phyloP scores from a whole-genome alignment of 1,284 basidiomycete species.

The Rhodotorula glutinis region DNA sequence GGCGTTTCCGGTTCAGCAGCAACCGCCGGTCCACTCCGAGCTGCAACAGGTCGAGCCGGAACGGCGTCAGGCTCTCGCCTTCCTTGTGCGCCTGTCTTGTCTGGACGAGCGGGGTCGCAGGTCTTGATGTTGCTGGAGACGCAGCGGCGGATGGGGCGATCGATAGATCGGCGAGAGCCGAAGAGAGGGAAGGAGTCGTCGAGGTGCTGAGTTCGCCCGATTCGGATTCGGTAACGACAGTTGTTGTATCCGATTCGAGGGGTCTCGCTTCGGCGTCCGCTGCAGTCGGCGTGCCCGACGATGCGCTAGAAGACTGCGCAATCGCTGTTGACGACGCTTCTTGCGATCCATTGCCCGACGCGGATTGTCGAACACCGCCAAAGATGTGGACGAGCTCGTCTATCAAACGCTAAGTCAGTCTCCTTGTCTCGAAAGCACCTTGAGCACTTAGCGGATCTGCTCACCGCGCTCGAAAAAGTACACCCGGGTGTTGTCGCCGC shows the following conservation, averaged over 20 bases:
- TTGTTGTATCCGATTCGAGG: not conserved
- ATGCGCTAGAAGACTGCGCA: not conserved
- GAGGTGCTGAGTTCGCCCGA: not conserved
- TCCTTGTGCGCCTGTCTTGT: not conserved
- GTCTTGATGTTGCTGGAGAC: not conserved
- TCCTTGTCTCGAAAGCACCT: not conserved
- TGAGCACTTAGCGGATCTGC: not conserved
- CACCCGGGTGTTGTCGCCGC: constrained; percentile 93
- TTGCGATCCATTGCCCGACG: not conserved
- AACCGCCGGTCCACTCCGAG: constrained; percentile 84
- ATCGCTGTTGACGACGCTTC: not conserved
- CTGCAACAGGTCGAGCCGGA: constrained; percentile 63
- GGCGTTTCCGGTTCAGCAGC: constrained; percentile 83
- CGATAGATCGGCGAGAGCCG: not conserved
- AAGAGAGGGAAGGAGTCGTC: not conserved
- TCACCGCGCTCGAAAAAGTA: constrained; percentile 88
- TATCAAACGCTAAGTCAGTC: constrained; percentile 45
- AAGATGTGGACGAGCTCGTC: constrained; percentile 79
- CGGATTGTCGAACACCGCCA: constrained; percentile 54
- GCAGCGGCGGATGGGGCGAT: not conserved
- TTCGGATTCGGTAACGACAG: not conserved
- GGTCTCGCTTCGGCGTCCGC: not conserved
- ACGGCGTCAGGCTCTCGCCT: constrained; percentile 3
- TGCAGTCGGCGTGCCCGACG: not conserved
- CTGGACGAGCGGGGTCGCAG: not conserved